phyloP scores from a whole-genome alignment of 2,329 filamentous ascomycete species.

The Eutypella sp. region DNA sequence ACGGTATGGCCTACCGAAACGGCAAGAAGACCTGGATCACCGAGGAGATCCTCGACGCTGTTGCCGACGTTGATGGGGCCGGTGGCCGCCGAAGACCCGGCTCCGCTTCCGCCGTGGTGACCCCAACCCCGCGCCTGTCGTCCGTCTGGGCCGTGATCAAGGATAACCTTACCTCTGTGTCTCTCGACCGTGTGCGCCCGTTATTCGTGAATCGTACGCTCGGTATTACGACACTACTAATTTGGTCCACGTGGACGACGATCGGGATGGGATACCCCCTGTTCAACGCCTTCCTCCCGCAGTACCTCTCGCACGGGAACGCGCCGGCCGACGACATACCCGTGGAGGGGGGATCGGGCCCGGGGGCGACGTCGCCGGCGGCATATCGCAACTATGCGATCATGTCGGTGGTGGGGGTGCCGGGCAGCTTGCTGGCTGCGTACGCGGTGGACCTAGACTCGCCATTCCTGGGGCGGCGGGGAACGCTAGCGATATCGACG shows the following conservation, averaged over 20 bases:
- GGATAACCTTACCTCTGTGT: slow-evolving; percentile 61
- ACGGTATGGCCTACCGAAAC: slow-evolving; percentile 72
- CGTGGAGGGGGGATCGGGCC: slow-evolving; percentile 20
- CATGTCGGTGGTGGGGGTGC: slow-evolving; percentile 70
- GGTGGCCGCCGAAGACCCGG: neutral
- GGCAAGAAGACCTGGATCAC: slow-evolving; percentile 69
- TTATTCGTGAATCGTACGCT: slow-evolving; percentile 55
- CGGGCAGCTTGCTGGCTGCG: slow-evolving; percentile 69
- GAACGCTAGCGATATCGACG: slow-evolving; percentile 65
- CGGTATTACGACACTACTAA: slow-evolving; percentile 45
- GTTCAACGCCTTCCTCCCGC: slow-evolving; percentile 87
- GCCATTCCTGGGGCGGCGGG: slow-evolving; percentile 61
- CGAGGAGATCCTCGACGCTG: slow-evolving; percentile 58
- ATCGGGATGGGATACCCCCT: slow-evolving; percentile 85
- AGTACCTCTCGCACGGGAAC: slow-evolving; percentile 65
- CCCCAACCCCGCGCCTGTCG: slow-evolving; percentile 18
- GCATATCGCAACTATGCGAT: slow-evolving; percentile 81
- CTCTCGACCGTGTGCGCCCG: slow-evolving; percentile 59
- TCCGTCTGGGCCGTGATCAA: slow-evolving; percentile 43
- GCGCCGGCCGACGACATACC: slow-evolving; percentile 31
- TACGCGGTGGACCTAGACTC: slow-evolving; percentile 64
- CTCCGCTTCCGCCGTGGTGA: slow-evolving; percentile 1
- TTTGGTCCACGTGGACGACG: slow-evolving; percentile 78
- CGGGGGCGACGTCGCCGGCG: slow-evolving; percentile 29
- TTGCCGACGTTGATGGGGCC: slow-evolving; percentile 40